Evolutionary conservation across 768 basidiomycete genomes (phyloP).

Genomic region (Lentinula edodes): DNA sequence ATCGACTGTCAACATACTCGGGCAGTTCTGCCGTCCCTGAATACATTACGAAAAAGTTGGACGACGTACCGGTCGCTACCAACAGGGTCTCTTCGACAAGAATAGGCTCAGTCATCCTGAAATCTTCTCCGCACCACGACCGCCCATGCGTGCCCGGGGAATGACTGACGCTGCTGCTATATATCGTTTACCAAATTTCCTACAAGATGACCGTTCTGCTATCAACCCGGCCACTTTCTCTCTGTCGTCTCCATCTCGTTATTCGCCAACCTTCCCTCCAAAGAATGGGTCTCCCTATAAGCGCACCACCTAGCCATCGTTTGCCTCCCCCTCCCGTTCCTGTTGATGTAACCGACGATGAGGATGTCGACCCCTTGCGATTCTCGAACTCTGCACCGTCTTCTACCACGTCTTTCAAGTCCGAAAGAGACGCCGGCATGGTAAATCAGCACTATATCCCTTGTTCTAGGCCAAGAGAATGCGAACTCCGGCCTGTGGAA

Average conservation of each 20-base stretch:
- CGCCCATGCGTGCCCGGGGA: constrained; percentile 40
- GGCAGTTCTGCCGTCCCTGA: constrained; percentile 41
- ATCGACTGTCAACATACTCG: constrained; percentile 49
- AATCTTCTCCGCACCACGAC: constrained; percentile 24
- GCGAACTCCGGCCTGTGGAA: constrained; percentile 12
- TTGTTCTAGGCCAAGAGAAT: constrained; percentile 21
- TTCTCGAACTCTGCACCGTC: constrained; percentile 22
- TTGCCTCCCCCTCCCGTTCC: constrained; percentile 39
- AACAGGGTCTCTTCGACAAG: constrained; percentile 42
- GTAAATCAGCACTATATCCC: constrained; percentile 21
- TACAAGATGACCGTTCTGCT: constrained; percentile 13
- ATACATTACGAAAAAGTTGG: constrained; percentile 28
- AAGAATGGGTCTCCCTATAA: constrained; percentile 36
- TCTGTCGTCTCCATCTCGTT: constrained; percentile 20
- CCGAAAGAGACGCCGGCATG: constrained; percentile 25
- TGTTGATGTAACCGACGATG: constrained; percentile 1
- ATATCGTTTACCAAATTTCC: constrained; percentile 26
- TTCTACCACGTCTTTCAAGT: constrained; percentile 37
- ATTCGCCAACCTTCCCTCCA: constrained; percentile 39
- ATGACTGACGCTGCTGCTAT: constrained; percentile 36
- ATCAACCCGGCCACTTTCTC: constrained; percentile 8
- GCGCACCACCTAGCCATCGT: constrained; percentile 42
- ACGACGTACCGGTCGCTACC: constrained; percentile 23
- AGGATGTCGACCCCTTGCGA: constrained; percentile 8
- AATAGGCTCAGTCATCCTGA: constrained; percentile 30